phyloP scores from a whole-genome alignment of 1,284 basidiomycete genomes.

The Ceratobasidium theobromae region DNA sequence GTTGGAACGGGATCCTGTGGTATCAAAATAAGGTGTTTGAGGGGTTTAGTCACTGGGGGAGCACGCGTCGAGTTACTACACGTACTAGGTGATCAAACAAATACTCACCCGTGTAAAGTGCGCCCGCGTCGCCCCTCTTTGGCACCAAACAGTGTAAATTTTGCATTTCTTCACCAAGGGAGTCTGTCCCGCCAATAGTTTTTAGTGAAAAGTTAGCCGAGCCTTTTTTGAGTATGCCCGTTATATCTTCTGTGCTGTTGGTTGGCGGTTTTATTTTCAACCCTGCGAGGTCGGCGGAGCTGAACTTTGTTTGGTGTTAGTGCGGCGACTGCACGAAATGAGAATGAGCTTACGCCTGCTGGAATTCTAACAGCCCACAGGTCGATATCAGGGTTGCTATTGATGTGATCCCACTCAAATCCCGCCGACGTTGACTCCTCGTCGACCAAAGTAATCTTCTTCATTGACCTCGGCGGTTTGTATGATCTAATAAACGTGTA shows the following conservation, averaged over 20 bases:
- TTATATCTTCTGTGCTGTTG: not conserved
- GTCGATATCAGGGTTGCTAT: conserved; percentile 33
- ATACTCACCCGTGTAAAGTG: conserved; percentile 24
- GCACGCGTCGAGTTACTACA: not conserved
- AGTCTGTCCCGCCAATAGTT: not conserved
- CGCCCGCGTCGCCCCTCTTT: not conserved
- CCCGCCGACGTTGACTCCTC: conserved; percentile 1
- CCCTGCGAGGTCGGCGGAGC: conserved; percentile 31
- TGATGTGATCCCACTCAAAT: conserved; percentile 32
- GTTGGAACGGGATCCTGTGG: conserved; percentile 28
- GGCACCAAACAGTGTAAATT: conserved; percentile 28
- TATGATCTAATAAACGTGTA: not conserved
- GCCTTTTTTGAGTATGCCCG: conserved; percentile 25
- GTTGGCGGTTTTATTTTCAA: conserved; percentile 29
- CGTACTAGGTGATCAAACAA: too few relatives aligned
- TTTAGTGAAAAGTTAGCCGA: not conserved
- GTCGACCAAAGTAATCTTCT: conserved; percentile 7
- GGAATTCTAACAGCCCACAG: conserved; percentile 35
- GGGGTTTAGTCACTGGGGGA: conserved; percentile 27
- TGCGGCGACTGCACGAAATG: not conserved
- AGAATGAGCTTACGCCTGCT: conserved; percentile 23
- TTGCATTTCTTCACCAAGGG: conserved; percentile 31
- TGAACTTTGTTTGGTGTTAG: conserved; percentile 18
- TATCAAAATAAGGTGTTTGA: conserved; percentile 31
- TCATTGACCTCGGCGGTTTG: conserved; percentile 8